Base-by-base conservation (phyloP, 2,329 filamentous ascomycete species). In the Diatrype stigma region DNA sequence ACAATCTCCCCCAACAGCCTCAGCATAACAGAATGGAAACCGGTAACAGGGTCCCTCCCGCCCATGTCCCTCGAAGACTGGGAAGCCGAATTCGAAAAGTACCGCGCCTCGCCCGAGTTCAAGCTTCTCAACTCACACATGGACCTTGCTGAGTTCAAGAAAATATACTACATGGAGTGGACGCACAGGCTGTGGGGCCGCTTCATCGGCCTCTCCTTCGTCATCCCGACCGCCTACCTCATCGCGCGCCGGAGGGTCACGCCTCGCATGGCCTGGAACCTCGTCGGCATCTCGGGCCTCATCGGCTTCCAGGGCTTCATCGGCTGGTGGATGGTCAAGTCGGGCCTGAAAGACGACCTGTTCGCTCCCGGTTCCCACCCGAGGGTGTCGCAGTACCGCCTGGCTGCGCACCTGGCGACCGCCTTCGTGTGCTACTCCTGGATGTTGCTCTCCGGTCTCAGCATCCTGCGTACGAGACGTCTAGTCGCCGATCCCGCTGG, bases 101-200 rank as follows among this genome's bases (percentile, higher is more conserved):
- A 99, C 77, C 86, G 87, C 58, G 83, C 87, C 42, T 96, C 91
- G 19, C 94, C 94, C 55, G 94, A 99, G 71, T 99, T 93, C 74
- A 84, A 89, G 65, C 81, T 91, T 55, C 80, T 99, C 60, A 99
- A 99, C 73, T 87, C 92, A 30, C 83, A 90, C 68, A 99, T 99
- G 94, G 87, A 82, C 30, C 78, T 99, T 51, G 81, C 85, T 52
- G 94, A 99, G 68, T 99, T 97, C 76, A 96, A 97, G 72, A 87
- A 94, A 68, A 99, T 99, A 60, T 99, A 97, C 80, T 99, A 88
- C 70, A 97, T 97, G 94, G 94, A 99, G 77, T 99, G 94, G 94
- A 85, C 86, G 42, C 94, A 99, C 71, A 84, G 94, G 28, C 79
- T 96, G 50, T 97, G 94, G 92, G 94, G 94, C 44, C 86, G 94